Base-by-base conservation (phyloP, 192 early-diverging fungal genomes). In the Gorgonomyces haynaldii region DNA sequence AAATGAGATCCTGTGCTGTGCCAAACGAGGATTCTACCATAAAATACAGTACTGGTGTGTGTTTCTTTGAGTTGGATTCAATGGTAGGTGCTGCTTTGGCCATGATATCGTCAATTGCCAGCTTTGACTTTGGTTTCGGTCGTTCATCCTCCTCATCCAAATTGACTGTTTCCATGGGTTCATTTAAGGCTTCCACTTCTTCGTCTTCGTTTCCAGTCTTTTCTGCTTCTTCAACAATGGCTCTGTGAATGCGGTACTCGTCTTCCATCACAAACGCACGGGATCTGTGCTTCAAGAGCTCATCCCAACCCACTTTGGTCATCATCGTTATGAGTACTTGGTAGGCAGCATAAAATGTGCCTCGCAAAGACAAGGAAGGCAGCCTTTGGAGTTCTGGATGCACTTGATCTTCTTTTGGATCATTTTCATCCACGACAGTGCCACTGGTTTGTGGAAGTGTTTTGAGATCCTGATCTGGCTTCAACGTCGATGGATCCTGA, bases 201-300 rank as follows among this genome's bases (percentile, higher is more conserved):
- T 37, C 57, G 15, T 57, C 47, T 40, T 62, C 53, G 5, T 41
- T 52, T 44, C 45, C 50, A 13, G 30, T 53, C 34, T 76, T 64
- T 20, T 46, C 43, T n/a, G 42, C 56, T 42, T 83, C 80, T 53
- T 92, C 89, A 15, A 74, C 78, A 28, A 79, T 65, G 16, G 85
- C 83, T 8, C 76, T 52, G 40, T 79, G 75, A 15, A 78, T 70
- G 24, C 81, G 63, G 56, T 98, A 98, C 60, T 98, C 96, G 50
- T 97, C 96, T 38, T 98, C 96, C 96, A 98, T 98, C 4, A 98
- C 93, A 72, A 98, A 98, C 6, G 90, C 93, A 35, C 64, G 57
- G 13, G 88, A 91, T 50, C 93, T 76, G 37, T 80, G 81, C 40
- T 72, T 66, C 37, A 98, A 74, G 36, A 98, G 65, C 55, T 94